These are phyloP conservation scores for Knoxia roxburghii DNA, from an alignment of 257 asterid species.

Conservation along the genomic window DNA sequence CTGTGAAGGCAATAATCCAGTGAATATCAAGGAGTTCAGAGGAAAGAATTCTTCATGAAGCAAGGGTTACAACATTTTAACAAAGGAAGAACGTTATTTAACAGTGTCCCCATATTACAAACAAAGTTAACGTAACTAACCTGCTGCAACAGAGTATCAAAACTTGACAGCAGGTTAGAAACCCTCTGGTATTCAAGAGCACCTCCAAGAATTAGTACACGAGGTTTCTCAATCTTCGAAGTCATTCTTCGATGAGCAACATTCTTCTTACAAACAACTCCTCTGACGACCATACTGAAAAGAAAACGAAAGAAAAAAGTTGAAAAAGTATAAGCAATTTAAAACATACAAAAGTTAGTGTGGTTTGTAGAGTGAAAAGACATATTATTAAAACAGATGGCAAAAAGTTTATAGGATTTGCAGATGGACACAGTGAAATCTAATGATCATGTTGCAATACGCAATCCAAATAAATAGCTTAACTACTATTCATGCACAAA, in stretches of 20 bases:
- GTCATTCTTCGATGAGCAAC: constrained; percentile 96
- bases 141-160: constrained; percentile 94
- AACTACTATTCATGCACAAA: neutral
- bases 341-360: neutral
- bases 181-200: constrained; percentile 97
- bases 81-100: neutral
- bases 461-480: neutral
- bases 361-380: neutral
- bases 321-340: constrained; percentile 10
- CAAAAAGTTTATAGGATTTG: neutral
- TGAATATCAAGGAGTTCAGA: constrained; percentile 16
- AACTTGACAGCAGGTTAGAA: constrained; percentile 83
- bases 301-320: constrained; percentile 16
- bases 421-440: neutral
- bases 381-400: neutral
- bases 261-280: constrained; percentile 90
- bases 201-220: constrained; percentile 86
- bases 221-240: constrained; percentile 83
- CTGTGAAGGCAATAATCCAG: constrained; percentile 34
- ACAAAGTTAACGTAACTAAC: constrained; percentile 28
- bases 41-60: neutral
- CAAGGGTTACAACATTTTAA: neutral
- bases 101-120: neutral
- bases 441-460: neutral
- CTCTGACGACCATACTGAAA: constrained; percentile 72